Base-by-base conservation (phyloP, 2,329 filamentous ascomycete species). In the Sarocladiaceae sp. region DNA sequence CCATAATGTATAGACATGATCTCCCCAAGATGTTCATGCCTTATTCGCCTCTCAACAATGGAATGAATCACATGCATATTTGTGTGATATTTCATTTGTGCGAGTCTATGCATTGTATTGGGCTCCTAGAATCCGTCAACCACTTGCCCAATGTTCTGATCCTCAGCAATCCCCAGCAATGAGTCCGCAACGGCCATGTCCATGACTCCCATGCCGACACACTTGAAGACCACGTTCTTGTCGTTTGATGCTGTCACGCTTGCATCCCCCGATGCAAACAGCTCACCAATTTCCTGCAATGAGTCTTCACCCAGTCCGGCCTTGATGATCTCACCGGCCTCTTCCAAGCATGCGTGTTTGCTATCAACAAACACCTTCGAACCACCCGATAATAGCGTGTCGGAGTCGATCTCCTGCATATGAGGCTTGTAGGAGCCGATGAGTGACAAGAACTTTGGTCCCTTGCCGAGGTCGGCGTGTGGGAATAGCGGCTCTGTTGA, bases 181-280 rank as follows among this genome's bases (percentile, higher is more conserved):
- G 83, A 77, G 25, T 71, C 71, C 0, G 82, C 84, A 5, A 86
- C 80, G 2, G 83, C 78, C 31, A 88, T 68, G 67, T 88, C 85
- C 82, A 87, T 87, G 55, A 88, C 62, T 0, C 83, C 84, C 52
- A 87, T 64, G 0, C 85, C 85, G 3, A 88, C 83, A 57, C 80
- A 80, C 73, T 88, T 88, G 62, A 84, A 88, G 29, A 88, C 79
- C 1, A 87, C 78, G 18, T 56, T 58, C 31, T 11, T 65, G 67
- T 55, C 71, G 66, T 51, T 70, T 67, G 10, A 67, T 63, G 18
- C 60, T 11, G 11, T n/a, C 11, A 37, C 31, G 6, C 11, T 33
- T 4, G 20, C 15, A 3, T 50, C 15, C 13, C 3, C 26, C 4
- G 29, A 23, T 8, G 47, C 47, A 26, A 50, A 37, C 8, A 50